Base-by-base conservation (phyloP, 2,329 filamentous ascomycete species). In the Aspergillus jensenii region DNA sequence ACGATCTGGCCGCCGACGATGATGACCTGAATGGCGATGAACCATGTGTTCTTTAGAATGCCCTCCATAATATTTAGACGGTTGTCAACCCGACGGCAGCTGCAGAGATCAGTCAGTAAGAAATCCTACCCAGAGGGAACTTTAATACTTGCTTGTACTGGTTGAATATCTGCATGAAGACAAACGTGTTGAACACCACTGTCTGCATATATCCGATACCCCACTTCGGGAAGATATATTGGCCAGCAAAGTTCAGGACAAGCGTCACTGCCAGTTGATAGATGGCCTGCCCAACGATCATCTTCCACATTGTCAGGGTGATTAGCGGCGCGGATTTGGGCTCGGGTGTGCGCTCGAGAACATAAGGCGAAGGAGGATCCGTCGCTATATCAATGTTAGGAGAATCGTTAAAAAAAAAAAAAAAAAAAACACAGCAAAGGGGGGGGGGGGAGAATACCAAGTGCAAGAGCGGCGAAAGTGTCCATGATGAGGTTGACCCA, bases 401-500 rank as follows among this genome's bases (percentile, higher is more conserved):
- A 15, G 14, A n/a, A 3, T 15, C 25, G 25, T 25, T 25, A 25
- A 25, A 25, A 25, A 7, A 7, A 25, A 7, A 25, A 7, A 7
- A 2, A 8, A 25, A 25, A 25, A 25, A 25, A 25, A 7, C 2
- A 25, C 6, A 8, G 0, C 0, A 7, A 7, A 2, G 1, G 25
- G n/a, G n/a, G n/a, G n/a, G 25, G 25, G 25, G 25, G 25, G 19
- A 54, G 47, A 64, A 50, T 62, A 68, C 66, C 67, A 47, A 88
- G 78, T 11, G 85, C 86, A 31, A 88, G 81, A 12, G 86, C 86
- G 2, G 86, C 86, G 59, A 88, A 87, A 7, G 86, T 87, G 64
- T 88, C 85, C 85, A 89, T 88, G 67, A 88, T 88, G 47, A 89
- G 75, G 67, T 89, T 89, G 51, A 88, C 84, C 86, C 86, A 89